Conservation (phyloP, 306 rosid species). For the Ormosia emarginata region DNA sequence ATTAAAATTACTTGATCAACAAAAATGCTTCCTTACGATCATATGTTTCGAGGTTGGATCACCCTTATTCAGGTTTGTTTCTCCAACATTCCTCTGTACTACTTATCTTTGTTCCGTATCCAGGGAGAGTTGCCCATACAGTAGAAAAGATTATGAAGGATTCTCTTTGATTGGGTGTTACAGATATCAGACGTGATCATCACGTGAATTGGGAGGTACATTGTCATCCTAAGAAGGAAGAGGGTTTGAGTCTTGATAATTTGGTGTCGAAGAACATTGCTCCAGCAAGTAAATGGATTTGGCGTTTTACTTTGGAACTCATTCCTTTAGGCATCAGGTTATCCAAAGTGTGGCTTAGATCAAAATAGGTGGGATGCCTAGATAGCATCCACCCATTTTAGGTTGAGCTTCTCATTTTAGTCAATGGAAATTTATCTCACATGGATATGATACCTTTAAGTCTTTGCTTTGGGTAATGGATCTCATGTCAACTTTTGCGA, state of each 20-base stretch:
- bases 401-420: no score
- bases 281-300: no score
- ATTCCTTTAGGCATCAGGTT: no score
- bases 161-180: not conserved
- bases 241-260: not conserved
- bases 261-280: not conserved
- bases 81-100: not conserved
- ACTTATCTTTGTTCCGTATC: no score
- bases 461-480: no score
- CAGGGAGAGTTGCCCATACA: not conserved
- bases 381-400: no score
- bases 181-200: not conserved
- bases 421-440: no score
- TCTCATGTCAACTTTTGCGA: no score
- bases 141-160: not conserved
- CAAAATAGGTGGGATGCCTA: no score
- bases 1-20: not conserved
- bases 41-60: not conserved
- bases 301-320: no score
- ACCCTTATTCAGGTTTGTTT: not conserved
- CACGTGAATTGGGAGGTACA: not conserved
- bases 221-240: not conserved
- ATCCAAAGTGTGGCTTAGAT: no score
- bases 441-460: no score
- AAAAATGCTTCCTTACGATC: not conserved